A percentile compares a stretch with the other conserved stretches of the same genome.
Conservation (phyloP, 2,329 filamentous ascomycete species). For the Nigrograna mackinnonii region DNA sequence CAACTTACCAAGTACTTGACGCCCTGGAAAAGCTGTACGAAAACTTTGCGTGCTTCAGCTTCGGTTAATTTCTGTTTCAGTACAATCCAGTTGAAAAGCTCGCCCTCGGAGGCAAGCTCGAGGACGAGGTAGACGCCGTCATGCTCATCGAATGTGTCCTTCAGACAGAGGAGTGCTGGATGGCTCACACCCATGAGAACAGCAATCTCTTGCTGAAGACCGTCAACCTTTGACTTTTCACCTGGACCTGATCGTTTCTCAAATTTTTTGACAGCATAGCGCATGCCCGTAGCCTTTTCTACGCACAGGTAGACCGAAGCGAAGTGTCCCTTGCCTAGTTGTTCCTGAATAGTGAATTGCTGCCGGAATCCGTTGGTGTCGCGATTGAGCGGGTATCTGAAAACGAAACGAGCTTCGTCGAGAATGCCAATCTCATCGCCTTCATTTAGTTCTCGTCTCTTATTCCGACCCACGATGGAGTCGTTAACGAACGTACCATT, state of each 20-base stretch:
- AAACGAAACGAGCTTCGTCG: constrained; percentile 84
- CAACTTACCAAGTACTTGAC: constrained; percentile 86
- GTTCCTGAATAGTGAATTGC: constrained; percentile 82
- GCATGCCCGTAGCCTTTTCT: constrained; percentile 79
- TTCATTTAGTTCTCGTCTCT: constrained; percentile 84
- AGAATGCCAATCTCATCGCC: constrained; percentile 89
- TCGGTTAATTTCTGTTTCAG: constrained; percentile 88
- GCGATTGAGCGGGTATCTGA: constrained; percentile 72
- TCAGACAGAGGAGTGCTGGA: constrained; percentile 87
- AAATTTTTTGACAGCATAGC: constrained; percentile 94
- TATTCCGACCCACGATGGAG: constrained; percentile 86
- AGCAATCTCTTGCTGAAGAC: constrained; percentile 92
- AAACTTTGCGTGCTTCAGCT: constrained; percentile 81
- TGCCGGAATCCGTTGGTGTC: constrained; percentile 76
- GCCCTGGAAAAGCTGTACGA: constrained; percentile 88
- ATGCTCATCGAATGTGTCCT: constrained; percentile 90
- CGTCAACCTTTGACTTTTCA: constrained; percentile 81
- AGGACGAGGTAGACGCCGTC: constrained; percentile 90
- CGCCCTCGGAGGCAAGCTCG: constrained; percentile 88
- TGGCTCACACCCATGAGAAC: constrained; percentile 98
- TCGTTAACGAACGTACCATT: constrained; percentile 98
- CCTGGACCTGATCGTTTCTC: constrained; percentile 82
- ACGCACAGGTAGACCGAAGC: constrained; percentile 91
- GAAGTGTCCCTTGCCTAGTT: constrained; percentile 93
- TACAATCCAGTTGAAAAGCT: constrained; percentile 94